These are phyloP conservation scores for Rhodomyrtus psidioides DNA, from an alignment of 441 rosid genomes.

Conservation along the genomic window DNA sequence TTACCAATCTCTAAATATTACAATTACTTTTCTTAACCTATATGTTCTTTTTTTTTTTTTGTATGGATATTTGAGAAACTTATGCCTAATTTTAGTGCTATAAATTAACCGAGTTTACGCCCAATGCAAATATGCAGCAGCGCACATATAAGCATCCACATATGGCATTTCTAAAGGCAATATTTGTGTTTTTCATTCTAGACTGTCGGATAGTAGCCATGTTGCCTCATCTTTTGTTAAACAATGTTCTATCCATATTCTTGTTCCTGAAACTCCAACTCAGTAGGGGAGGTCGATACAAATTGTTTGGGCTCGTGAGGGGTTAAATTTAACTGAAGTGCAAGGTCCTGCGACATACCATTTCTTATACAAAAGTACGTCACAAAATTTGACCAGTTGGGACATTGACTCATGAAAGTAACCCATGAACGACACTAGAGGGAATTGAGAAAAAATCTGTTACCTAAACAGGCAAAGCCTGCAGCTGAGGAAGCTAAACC, in stretches of 20 bases:
- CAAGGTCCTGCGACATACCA: neutral
- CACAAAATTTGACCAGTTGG: neutral
- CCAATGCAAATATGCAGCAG: neutral
- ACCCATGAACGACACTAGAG: neutral
- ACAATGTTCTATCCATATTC: neutral
- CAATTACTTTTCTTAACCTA: neutral
- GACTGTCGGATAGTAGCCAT: neutral
- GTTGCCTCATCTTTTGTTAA: neutral
- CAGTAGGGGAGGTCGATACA: neutral
- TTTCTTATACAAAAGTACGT: neutral
- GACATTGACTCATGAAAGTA: neutral
- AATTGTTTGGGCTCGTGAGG: neutral
- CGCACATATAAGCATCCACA: neutral
- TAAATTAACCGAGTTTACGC: neutral
- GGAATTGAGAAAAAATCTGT: neutral
- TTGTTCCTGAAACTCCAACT: neutral
- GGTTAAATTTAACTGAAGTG: neutral
- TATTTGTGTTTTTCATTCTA: neutral
- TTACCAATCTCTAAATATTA: neutral
- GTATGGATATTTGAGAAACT: neutral
- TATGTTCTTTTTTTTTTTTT: neutral
- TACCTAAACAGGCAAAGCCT: conserved; percentile 97
- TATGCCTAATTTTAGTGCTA: neutral
- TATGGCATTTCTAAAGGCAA: neutral
- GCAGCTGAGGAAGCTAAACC: conserved; percentile 99